phyloP scores from a whole-genome alignment of 2,329 filamentous ascomycete genomes.

The Stemphylium lycopersici region DNA sequence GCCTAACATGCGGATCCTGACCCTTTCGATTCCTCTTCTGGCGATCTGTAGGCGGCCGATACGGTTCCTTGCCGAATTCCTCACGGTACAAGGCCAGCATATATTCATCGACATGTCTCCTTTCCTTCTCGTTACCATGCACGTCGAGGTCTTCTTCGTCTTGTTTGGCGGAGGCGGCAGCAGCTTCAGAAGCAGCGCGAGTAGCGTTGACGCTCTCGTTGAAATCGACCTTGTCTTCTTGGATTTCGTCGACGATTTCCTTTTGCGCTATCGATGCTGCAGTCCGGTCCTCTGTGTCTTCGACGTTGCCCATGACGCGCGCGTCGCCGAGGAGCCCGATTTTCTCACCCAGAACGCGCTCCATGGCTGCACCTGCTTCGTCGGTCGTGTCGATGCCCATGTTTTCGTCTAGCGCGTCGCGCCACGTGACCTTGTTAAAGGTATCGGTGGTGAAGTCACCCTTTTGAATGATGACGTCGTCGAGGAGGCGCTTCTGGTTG shows the following conservation, averaged over 20 bases:
- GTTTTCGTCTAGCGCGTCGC: slow-evolving; percentile 68
- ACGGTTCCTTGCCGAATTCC: slow-evolving; percentile 44
- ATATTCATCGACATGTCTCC: slow-evolving; percentile 45
- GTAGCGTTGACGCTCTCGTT: slow-evolving; percentile 39
- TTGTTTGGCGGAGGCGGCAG: slow-evolving; percentile 9
- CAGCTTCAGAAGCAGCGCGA: slow-evolving; percentile 29
- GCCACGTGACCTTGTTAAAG: slow-evolving; percentile 76
- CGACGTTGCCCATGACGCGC: slow-evolving; percentile 82
- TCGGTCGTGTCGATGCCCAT: slow-evolving; percentile 53
- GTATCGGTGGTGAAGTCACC: slow-evolving; percentile 98
- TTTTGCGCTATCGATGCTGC: slow-evolving; percentile 88
- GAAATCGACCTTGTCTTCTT: slow-evolving; percentile 53
- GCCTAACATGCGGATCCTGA: slow-evolving; percentile 39
- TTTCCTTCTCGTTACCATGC: slow-evolving; percentile 23
- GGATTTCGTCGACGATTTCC: slow-evolving; percentile 71
- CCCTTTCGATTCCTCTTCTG: slow-evolving; percentile 41
- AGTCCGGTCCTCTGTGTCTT: slow-evolving; percentile 89
- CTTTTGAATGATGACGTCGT: slow-evolving; percentile 98
- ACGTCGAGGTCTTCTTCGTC: slow-evolving; percentile 26
- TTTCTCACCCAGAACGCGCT: slow-evolving; percentile 76
- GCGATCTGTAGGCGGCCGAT: slow-evolving; percentile 39
- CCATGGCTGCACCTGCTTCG: slow-evolving; percentile 82
- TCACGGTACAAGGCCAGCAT: slow-evolving; percentile 40
- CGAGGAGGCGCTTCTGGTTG: slow-evolving; percentile 96
- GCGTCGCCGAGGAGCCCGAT: slow-evolving; percentile 63